Percentiles rank a stretch among this genome's conserved stretches.
These are phyloP conservation scores for Lasiosphaeria miniovina DNA, from an alignment of 495 filamentous ascomycete species.

Conservation along the genomic window DNA sequence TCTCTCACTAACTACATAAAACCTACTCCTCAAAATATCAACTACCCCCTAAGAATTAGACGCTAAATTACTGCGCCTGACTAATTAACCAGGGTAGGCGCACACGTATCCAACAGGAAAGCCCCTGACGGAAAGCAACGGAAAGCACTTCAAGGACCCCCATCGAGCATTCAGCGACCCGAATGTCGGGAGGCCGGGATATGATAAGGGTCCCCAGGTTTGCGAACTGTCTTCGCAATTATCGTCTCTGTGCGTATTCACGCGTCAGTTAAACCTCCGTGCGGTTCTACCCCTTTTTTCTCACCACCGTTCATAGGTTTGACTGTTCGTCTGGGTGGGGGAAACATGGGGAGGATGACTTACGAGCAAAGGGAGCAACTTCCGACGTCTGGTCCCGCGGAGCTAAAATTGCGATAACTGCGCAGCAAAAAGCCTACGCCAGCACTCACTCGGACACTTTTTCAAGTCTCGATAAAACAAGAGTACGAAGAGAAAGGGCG, in stretches of 20 bases:
- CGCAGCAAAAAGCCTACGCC: not conserved
- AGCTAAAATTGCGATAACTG: slow-evolving; percentile 9
- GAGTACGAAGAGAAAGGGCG: not conserved
- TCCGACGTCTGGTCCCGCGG: not conserved
- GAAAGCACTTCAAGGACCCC: slow-evolving; percentile 5
- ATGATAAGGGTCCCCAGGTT: not conserved
- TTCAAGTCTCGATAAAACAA: not conserved
- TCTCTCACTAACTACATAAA: no score
- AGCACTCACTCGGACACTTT: not conserved
- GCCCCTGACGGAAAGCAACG: not conserved
- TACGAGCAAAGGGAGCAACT: slow-evolving; percentile 7
- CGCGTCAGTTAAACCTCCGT: not conserved
- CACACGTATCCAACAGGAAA: no score
- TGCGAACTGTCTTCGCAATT: slow-evolving; percentile 1
- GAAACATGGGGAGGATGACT: not conserved
- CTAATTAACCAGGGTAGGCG: no score
- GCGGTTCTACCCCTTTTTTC: no score
- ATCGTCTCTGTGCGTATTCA: not conserved
- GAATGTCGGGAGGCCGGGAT: slow-evolving; percentile 11
- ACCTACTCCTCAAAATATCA: no score
- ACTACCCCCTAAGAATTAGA: no score
- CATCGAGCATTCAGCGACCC: slow-evolving; percentile 1
- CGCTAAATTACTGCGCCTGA: no score
- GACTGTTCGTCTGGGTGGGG: not conserved
- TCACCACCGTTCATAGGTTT: no score